Conservation (phyloP, 2,329 filamentous ascomycete genomes). For the Diaporthe vexans region DNA sequence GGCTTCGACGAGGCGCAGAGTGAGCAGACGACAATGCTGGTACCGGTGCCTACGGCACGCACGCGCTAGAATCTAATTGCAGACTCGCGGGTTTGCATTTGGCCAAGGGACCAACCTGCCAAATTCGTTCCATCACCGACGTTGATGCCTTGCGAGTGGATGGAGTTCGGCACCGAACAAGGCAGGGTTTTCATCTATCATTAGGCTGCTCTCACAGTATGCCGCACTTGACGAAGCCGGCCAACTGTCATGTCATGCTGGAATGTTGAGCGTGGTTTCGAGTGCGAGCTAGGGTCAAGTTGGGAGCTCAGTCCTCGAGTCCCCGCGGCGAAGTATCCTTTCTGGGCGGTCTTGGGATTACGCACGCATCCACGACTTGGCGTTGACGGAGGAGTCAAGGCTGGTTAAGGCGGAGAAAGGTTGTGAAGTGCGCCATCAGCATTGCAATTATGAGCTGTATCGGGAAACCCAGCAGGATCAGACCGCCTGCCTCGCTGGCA, state of each 20-base stretch:
- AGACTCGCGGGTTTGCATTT: slow-evolving; percentile 12
- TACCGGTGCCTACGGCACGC: neutral
- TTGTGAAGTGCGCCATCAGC: slow-evolving; percentile 27
- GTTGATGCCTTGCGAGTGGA: neutral
- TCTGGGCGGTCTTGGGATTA: slow-evolving; percentile 22
- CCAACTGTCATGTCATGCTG: slow-evolving; percentile 32
- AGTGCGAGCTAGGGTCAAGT: slow-evolving; percentile 24
- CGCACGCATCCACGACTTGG: slow-evolving; percentile 25
- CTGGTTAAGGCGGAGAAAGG: slow-evolving; percentile 15
- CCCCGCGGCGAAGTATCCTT: slow-evolving; percentile 23
- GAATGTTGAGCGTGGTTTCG: slow-evolving; percentile 33
- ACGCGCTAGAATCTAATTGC: slow-evolving; percentile 9
- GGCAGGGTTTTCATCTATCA: slow-evolving; percentile 6
- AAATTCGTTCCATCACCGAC: neutral
- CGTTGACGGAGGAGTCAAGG: slow-evolving; percentile 12
- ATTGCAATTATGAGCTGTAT: slow-evolving; percentile 30
- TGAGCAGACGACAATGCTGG: neutral
- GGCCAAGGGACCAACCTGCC: neutral
- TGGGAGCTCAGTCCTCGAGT: neutral
- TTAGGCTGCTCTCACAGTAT: slow-evolving; percentile 29
- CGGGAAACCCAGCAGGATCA: slow-evolving; percentile 38
- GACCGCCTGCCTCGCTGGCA: slow-evolving; percentile 33
- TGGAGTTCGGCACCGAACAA: neutral
- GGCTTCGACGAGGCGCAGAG: slow-evolving; percentile 1
- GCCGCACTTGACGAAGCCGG: slow-evolving; percentile 21